A percentile compares a stretch with the other conserved stretches of the same genome.
Evolutionary conservation across 2,329 filamentous ascomycete genomes (phyloP).

Genomic region (Neonectria punicea): DNA sequence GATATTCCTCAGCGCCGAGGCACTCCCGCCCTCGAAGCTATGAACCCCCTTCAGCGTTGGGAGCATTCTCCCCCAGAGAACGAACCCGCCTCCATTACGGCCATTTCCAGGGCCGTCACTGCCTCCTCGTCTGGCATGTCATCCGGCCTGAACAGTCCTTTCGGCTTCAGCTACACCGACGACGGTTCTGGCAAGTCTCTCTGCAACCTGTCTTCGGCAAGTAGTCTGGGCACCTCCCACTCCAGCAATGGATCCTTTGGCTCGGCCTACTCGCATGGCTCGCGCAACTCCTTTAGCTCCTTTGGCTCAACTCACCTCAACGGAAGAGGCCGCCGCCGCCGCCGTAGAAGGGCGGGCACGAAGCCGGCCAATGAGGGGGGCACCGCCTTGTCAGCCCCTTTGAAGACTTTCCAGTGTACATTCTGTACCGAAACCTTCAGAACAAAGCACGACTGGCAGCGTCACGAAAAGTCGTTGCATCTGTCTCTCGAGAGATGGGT

Average conservation of each 20-base stretch:
- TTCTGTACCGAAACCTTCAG: slow-evolving; percentile 76
- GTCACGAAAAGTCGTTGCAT: slow-evolving; percentile 76
- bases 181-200: slow-evolving; percentile 69
- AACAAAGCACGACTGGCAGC: slow-evolving; percentile 76
- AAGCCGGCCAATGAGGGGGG: slow-evolving; percentile 50
- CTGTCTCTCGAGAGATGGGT: slow-evolving; percentile 74
- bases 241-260: slow-evolving; percentile 68
- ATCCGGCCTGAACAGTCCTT: slow-evolving; percentile 67
- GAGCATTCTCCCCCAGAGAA: slow-evolving; percentile 68
- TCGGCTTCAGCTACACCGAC: slow-evolving; percentile 67
- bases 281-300: slow-evolving; percentile 66
- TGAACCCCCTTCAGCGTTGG: slow-evolving; percentile 70
- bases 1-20: slow-evolving; percentile 75
- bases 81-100: slow-evolving; percentile 68
- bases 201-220: slow-evolving; percentile 68
- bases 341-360: slow-evolving; percentile 56
- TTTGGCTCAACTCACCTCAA: slow-evolving; percentile 57
- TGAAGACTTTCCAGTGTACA: slow-evolving; percentile 72
- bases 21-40: slow-evolving; percentile 63
- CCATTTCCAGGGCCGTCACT: slow-evolving; percentile 67
- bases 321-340: slow-evolving; percentile 59
- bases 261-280: slow-evolving; percentile 68
- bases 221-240: slow-evolving; percentile 69
- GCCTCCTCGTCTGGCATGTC: slow-evolving; percentile 62
- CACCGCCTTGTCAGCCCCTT: slow-evolving; percentile 52